Conservation (phyloP, 2,329 filamentous ascomycete genomes). For the Tolypocladium capitatum region DNA sequence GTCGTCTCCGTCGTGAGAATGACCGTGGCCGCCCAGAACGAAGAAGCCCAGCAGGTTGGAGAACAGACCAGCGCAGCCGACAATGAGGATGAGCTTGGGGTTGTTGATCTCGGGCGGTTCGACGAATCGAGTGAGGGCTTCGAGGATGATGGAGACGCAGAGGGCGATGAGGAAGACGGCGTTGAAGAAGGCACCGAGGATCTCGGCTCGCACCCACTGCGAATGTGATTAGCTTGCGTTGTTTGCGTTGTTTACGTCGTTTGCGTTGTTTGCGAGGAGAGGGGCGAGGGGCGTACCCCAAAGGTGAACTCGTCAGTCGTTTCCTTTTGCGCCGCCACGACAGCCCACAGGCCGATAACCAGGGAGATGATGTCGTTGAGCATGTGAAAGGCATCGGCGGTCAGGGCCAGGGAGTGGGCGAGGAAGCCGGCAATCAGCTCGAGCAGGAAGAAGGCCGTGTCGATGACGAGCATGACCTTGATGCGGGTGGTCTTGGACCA, state of each 20-base stretch:
- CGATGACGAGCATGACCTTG: conserved; percentile 81
- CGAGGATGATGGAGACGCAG: conserved; percentile 90
- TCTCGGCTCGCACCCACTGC: conserved; percentile 93
- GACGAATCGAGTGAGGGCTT: conserved; percentile 83
- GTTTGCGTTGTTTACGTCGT: no score
- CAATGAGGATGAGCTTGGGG: conserved; percentile 76
- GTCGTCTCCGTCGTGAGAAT: conserved; percentile 52
- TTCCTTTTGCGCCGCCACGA: conserved; percentile 72
- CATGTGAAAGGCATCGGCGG: conserved; percentile 98
- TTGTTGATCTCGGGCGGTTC: conserved; percentile 80
- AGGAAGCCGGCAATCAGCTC: conserved; percentile 77
- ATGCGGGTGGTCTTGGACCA: conserved; percentile 91
- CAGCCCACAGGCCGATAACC: conserved; percentile 86
- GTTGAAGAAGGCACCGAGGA: conserved; percentile 89
- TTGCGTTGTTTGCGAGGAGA: background rate
- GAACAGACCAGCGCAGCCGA: conserved; percentile 71
- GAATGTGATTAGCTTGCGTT: conserved; percentile 8
- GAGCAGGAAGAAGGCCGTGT: conserved; percentile 77
- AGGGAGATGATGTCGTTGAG: conserved; percentile 96
- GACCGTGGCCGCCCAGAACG: conserved; percentile 86
- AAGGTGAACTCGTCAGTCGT: conserved; percentile 91
- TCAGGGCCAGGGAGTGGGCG: conserved; percentile 82
- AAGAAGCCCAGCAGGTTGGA: conserved; percentile 85
- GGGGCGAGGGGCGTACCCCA: conserved; percentile 44
- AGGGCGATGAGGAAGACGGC: conserved; percentile 95